Conservation (phyloP, 768 basidiomycete genomes). For the Xerocomus brunneocitrinus region DNA sequence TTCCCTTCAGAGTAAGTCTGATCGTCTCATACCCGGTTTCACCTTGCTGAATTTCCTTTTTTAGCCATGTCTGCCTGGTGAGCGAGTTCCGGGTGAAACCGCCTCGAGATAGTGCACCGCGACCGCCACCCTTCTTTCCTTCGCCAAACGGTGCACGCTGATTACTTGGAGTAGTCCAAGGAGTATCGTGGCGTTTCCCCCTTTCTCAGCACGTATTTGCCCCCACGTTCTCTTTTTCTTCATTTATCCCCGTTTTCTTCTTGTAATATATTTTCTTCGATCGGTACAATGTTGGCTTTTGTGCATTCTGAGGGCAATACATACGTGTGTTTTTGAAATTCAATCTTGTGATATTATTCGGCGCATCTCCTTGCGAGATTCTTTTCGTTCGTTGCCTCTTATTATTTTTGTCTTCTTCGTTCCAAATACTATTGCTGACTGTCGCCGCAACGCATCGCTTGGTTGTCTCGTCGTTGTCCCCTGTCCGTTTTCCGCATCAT, state of each 20-base stretch:
- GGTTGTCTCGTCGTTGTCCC: not conserved
- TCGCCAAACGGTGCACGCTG: slow-evolving; percentile 35
- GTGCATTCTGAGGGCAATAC: slow-evolving; percentile 21
- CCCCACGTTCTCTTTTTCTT: slow-evolving; percentile 2
- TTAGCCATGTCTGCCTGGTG: slow-evolving; percentile 68
- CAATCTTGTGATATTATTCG: slow-evolving; percentile 10
- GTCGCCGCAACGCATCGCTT: not conserved
- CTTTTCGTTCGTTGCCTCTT: not conserved
- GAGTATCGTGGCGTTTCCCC: slow-evolving; percentile 5
- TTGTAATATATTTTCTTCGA: slow-evolving; percentile 23
- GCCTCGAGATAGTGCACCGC: slow-evolving; percentile 44
- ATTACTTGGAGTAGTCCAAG: slow-evolving; percentile 1
- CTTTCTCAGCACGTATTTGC: slow-evolving; percentile 10
- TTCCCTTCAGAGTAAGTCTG: slow-evolving; percentile 91
- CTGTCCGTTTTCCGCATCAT: not conserved
- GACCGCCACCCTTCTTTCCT: slow-evolving; percentile 37
- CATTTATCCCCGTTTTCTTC: slow-evolving; percentile 23
- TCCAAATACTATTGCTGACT: not conserved
- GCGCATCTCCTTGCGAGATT: not conserved
- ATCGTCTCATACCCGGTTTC: slow-evolving; percentile 4
- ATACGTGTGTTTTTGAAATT: slow-evolving; percentile 17
- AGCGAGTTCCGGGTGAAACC: slow-evolving; percentile 79
- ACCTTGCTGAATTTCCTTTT: slow-evolving; percentile 9
- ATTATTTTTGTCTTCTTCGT: not conserved
- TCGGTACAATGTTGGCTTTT: slow-evolving; percentile 26